These are phyloP conservation scores for Ganoderma boninense DNA, from an alignment of 1,284 basidiomycete genomes.

Conservation along the genomic window DNA sequence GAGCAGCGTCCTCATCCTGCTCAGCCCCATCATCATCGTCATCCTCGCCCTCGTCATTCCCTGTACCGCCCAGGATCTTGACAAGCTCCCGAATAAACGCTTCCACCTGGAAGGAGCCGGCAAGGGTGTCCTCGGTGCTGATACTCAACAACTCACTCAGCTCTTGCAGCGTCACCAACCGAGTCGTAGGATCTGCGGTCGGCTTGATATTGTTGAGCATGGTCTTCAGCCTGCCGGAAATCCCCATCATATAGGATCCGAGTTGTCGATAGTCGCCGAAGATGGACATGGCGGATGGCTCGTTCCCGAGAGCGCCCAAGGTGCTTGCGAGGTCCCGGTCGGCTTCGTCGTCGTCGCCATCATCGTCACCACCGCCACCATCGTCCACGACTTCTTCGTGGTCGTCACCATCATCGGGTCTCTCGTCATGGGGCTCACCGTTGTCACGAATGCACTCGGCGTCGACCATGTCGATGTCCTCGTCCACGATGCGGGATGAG, in stretches of 20 bases:
- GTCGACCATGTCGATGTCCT: constrained; percentile 81
- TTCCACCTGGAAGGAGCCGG: constrained; percentile 94
- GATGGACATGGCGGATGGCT: constrained; percentile 76
- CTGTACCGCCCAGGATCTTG: constrained; percentile 88
- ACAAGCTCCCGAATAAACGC: constrained; percentile 94
- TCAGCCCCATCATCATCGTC: constrained; percentile 67
- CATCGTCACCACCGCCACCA: constrained; percentile 51
- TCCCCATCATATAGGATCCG: constrained; percentile 90
- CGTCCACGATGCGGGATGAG: constrained; percentile 68
- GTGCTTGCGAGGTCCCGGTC: constrained; percentile 43
- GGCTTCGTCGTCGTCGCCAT: constrained; percentile 54
- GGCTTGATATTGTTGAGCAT: constrained; percentile 91
- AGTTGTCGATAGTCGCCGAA: constrained; percentile 87
- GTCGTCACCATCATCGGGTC: constrained; percentile 46
- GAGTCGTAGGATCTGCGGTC: constrained; percentile 81
- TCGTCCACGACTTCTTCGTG: constrained; percentile 55
- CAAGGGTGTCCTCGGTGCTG: constrained; percentile 96
- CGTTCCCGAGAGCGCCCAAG: constrained; percentile 61
- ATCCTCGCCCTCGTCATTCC: constrained; percentile 74
- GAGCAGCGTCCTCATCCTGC: constrained; percentile 83
- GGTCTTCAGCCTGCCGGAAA: constrained; percentile 87
- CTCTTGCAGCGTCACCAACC: constrained; percentile 92
- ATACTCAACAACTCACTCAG: constrained; percentile 95
- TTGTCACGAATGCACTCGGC: constrained; percentile 67
- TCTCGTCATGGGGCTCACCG: constrained; percentile 58